These are phyloP conservation scores for Sherardia arvensis DNA, from an alignment of 257 asterid genomes.

Conservation along the genomic window DNA sequence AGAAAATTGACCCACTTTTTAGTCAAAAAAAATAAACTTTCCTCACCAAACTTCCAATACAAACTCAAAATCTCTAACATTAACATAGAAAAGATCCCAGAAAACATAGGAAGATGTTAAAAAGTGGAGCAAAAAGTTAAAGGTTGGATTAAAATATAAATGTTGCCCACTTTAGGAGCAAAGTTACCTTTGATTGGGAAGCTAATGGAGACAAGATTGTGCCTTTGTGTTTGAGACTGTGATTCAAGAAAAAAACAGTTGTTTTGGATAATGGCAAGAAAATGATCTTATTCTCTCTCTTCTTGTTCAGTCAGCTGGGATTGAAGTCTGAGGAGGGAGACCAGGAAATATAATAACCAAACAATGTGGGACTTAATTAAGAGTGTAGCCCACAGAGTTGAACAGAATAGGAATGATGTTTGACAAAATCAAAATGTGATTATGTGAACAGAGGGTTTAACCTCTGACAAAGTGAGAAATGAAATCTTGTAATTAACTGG, in stretches of 20 bases:
- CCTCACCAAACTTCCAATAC: too few relatives aligned
- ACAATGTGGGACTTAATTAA: neutral
- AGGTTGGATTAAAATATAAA: neutral
- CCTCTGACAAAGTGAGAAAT: conserved; percentile 12
- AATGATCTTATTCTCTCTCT: neutral
- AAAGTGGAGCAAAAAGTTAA: conserved; percentile 3
- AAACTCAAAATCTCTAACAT: neutral
- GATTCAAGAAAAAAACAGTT: neutral
- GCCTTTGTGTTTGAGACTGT: conserved; percentile 3
- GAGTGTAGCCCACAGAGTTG: conserved; percentile 5
- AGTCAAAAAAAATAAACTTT: neutral
- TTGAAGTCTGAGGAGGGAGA: neutral
- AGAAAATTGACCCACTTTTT: conserved; percentile 6
- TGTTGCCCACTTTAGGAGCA: neutral
- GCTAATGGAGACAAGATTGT: neutral
- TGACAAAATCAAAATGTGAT: conserved; percentile 9
- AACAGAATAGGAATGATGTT: conserved; percentile 4
- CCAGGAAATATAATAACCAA: conserved; percentile 1
- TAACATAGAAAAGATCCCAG: neutral
- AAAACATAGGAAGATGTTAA: neutral
- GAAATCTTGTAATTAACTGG: neutral
- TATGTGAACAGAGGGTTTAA: neutral
- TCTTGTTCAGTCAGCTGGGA: neutral
- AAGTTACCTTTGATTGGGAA: conserved; percentile 11
- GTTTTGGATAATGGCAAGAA: conserved; percentile 5